Evolutionary conservation across 2,329 filamentous ascomycete species (phyloP), one percentile per base, ranked within the genome.

Genomic region (Orbilia ellipsospora): DNA sequence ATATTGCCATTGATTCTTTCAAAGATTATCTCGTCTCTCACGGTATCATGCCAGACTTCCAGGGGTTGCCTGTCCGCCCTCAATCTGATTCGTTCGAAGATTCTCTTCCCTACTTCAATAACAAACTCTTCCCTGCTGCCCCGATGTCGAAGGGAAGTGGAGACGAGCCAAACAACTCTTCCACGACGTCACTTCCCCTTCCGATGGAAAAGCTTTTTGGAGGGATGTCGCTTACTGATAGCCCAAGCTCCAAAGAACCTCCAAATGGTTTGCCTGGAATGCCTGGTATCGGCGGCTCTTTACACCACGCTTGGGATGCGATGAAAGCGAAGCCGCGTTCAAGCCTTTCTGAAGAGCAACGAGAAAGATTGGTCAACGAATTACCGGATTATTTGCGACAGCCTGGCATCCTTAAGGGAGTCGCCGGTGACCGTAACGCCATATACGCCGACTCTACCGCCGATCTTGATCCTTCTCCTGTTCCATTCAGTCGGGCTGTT

Each of bases 61-160:
- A 96, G 82, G 95, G 95, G 62, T 90, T 93, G n/a, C 95, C 98
- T 78, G 93, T 94, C 18, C 91, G 95, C n/a, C 95, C 95, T 77
- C 97, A 98, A 85, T 98, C 95, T 0, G 95, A 99, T 82, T 97
- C 95, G 0, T 99, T 99, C 78, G 95, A 99, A 82, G 94, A 99
- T 80, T 96, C 94, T 6, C 87, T 98, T 62, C 94, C 94, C 69
- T 98, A 94, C 84, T 99, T 99, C 81, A 92, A 97, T 81, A 97
- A 94, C 1, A 98, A 97, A 84, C 87, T 99, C 54, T 88, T 99
- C 64, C 95, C 98, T 83, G 93, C 96, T 80, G 94, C 94, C 2
- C 93, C 94, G 42, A 88, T 91, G 3, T 94, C 0, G 94, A 93
- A 77, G 59, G 77, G 62, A 69, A 72, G 42, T 62, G 78, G 60